Evolutionary conservation across 305 asterid species (phyloP).

Genomic region (Ilex paraguariensis): DNA sequence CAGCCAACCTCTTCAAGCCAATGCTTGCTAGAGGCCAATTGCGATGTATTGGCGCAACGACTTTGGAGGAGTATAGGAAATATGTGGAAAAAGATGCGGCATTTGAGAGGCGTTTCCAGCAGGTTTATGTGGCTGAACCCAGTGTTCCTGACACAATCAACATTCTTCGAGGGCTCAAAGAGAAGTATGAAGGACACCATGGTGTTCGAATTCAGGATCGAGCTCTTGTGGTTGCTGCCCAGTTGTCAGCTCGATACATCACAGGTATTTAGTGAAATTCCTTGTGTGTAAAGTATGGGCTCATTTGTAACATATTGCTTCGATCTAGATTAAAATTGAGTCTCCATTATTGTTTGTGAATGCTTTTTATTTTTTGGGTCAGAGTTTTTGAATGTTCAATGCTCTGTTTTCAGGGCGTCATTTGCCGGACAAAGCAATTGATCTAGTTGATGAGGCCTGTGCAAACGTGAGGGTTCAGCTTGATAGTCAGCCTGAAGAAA

Average conservation of each 20-base stretch:
- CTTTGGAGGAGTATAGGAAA: slow-evolving; percentile 74
- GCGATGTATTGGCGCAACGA: slow-evolving; percentile 37
- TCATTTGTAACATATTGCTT: background rate
- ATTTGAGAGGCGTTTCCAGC: slow-evolving; percentile 88
- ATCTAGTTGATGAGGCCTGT: slow-evolving; percentile 87
- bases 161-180: slow-evolving; percentile 80
- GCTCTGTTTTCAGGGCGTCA: slow-evolving; percentile 51
- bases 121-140: slow-evolving; percentile 90
- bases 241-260: slow-evolving; percentile 73
- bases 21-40: slow-evolving; percentile 3
- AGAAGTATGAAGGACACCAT: slow-evolving; percentile 90
- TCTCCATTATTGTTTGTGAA: too few species aligned
- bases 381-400: background rate
- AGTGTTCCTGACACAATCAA: slow-evolving; percentile 67
- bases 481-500: slow-evolving; percentile 92
- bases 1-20: background rate
- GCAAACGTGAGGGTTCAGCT: slow-evolving; percentile 92
- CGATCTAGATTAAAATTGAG: too few species aligned
- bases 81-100: slow-evolving; percentile 97
- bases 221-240: slow-evolving; percentile 83
- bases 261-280: slow-evolving; percentile 33
- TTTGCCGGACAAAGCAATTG: slow-evolving; percentile 89
- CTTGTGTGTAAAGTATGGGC: background rate
- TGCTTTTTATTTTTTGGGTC: background rate
- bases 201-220: slow-evolving; percentile 90